Conservation (phyloP, 371 early-diverging fungal species). For the Mortierella sp. region DNA sequence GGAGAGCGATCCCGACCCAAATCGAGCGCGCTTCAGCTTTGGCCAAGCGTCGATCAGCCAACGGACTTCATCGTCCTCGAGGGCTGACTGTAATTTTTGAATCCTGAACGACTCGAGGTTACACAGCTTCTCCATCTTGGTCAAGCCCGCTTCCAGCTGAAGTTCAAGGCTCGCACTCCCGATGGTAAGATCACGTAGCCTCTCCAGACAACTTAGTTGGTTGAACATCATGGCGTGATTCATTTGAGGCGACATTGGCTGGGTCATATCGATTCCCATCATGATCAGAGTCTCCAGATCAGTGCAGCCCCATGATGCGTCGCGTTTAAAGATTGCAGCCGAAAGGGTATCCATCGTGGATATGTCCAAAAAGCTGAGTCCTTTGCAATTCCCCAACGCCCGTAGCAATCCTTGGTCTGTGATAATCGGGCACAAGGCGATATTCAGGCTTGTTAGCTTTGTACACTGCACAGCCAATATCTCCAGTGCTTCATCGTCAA, state of each 20-base stretch:
- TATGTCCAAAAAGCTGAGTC: conserved; percentile 36
- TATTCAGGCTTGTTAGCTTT: conserved; percentile 26
- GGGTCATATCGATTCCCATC: conserved; percentile 36
- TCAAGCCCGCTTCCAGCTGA: conserved; percentile 30
- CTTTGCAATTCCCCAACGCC: conserved; percentile 7
- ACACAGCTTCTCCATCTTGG: conserved; percentile 22
- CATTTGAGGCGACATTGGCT: background rate
- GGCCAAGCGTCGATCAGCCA: conserved; percentile 52
- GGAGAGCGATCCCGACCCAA: conserved; percentile 29
- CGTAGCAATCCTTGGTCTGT: conserved; percentile 29
- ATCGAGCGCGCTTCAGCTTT: conserved; percentile 40
- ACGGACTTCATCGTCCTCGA: conserved; percentile 50
- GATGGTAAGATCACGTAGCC: conserved; percentile 34
- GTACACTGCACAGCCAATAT: conserved; percentile 22
- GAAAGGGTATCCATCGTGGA: conserved; percentile 17
- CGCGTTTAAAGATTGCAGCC: conserved; percentile 26
- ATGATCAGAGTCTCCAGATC: conserved; percentile 35
- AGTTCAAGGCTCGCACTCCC: conserved; percentile 27
- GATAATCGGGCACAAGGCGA: conserved; percentile 26
- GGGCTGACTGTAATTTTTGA: conserved; percentile 17
- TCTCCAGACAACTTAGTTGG: conserved; percentile 34
- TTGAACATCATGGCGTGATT: conserved; percentile 45
- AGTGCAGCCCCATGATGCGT: conserved; percentile 22
- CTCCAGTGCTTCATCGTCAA: conserved; percentile 25
- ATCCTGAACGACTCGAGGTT: conserved; percentile 37